Evolutionary conservation across 1,284 basidiomycete species (phyloP).

Genomic region (Entoloma clypeatum): DNA sequence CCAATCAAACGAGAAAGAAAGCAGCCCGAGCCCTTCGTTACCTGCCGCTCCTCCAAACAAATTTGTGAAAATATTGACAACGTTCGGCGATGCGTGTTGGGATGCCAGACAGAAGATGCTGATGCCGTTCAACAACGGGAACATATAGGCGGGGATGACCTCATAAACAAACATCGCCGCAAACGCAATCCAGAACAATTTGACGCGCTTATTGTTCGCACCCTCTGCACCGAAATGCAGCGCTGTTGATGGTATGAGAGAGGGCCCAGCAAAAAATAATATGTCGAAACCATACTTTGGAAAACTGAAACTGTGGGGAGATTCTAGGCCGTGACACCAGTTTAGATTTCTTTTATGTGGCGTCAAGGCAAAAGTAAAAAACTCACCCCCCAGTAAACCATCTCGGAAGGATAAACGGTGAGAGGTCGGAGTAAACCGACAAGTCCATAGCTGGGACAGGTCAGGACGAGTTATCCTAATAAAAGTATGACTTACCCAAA

Average conservation of each 20-base stretch:
- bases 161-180: conserved; percentile 54
- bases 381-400: conserved; percentile 62
- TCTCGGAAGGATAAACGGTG: conserved; percentile 66
- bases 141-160: conserved; percentile 59
- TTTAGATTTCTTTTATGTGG: background rate
- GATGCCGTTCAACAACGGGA: conserved; percentile 54
- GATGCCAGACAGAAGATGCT: conserved; percentile 56
- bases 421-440: conserved; percentile 55
- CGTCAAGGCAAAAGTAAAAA: background rate
- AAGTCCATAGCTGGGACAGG: conserved; percentile 46
- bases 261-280: conserved; percentile 13
- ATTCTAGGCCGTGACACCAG: conserved; percentile 38
- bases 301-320: conserved; percentile 59
- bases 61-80: conserved; percentile 52
- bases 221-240: conserved; percentile 50
- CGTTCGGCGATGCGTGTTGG: conserved; percentile 39
- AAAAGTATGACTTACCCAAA: conserved; percentile 43
- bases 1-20: conserved; percentile 58
- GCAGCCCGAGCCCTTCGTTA: conserved; percentile 62
- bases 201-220: conserved; percentile 50
- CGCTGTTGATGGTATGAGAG: conserved; percentile 27
- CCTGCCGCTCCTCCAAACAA: conserved; percentile 59
- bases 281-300: conserved; percentile 40
- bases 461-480: background rate
- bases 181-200: conserved; percentile 59